Base-by-base conservation (phyloP, 2,329 filamentous ascomycete species). In the Blastomyces parvus region DNA sequence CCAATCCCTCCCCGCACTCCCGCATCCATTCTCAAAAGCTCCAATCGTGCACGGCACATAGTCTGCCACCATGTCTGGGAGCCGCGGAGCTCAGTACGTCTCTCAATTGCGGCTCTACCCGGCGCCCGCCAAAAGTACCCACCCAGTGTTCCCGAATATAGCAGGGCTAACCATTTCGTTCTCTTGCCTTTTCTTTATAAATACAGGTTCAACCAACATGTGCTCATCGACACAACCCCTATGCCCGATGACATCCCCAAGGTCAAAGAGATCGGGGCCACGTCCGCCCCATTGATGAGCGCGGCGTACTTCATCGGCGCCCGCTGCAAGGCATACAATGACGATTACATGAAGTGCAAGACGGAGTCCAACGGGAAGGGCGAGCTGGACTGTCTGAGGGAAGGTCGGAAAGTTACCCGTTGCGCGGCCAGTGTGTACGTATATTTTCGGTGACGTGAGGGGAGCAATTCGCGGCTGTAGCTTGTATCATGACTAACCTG, bases 311-410 rank as follows among this genome's bases (percentile, higher is more conserved):
- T 97, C 78, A 99, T 99, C 75, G 94, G 94, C 67, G 92, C 91
- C 69, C 88, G 93, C 74, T 99, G 94, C 87, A 88, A 85, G 76
- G 83, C 89, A 64, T 99, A 92, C 84, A 97, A 97, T 79, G 94
- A 99, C 82, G 94, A 99, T 80, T 99, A 89, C 81, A 99, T 99
- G 93, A 90, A 96, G 82, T 99, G 94, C 88, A 99, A 99, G 88
- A 90, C 86, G 70, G 91, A 97, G 80, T 87, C 91, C 72, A 88
- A 90, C 67, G 94, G 94, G 72, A 86, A 85, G 78, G 94, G 91
- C 76, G 94, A 99, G 82, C 78, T 95, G 67, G 90, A 96, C 70
- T 99, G 94, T 80, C 81, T 99, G 84, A 93, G 90, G 83, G 94
- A 99, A 81, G 94, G 94, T 63, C 86, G 94, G 77, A 90, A 94